Conservation (phyloP, 257 asterid species). For the Nyctanthes arbortristis region DNA sequence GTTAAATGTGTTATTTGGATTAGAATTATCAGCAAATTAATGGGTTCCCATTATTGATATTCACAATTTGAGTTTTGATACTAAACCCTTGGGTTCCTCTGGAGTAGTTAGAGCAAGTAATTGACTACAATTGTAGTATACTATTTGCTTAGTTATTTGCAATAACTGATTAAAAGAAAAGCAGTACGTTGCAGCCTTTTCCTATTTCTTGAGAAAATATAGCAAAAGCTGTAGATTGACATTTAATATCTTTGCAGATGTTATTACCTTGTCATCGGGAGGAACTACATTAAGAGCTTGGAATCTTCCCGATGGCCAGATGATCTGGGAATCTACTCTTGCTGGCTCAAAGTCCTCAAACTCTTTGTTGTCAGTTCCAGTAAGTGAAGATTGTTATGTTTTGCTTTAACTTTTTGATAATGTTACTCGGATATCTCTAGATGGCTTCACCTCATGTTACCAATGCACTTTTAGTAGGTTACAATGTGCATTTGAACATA, state of each 20-base stretch:
- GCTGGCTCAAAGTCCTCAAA: conserved; percentile 55
- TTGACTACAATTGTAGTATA: background rate
- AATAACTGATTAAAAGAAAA: background rate
- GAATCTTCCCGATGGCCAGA: conserved; percentile 99
- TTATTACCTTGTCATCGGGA: conserved; percentile 75
- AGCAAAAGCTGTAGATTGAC: background rate
- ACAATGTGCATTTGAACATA: conserved; percentile 13
- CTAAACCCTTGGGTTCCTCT: conserved; percentile 3
- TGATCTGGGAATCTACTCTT: conserved; percentile 95
- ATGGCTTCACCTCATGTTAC: background rate
- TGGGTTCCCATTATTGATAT: background rate
- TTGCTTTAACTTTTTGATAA: background rate
- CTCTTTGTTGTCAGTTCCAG: conserved; percentile 69
- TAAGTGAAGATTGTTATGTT: conserved; percentile 43
- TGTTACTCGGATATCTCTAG: conserved; percentile 6
- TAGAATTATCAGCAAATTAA: conserved; percentile 13
- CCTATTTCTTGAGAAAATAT: conserved; percentile 1
- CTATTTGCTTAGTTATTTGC: background rate
- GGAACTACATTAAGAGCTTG: conserved; percentile 94
- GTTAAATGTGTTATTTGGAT: conserved; percentile 3
- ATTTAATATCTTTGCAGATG: conserved; percentile 54
- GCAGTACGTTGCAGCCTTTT: background rate
- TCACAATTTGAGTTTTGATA: conserved; percentile 10
- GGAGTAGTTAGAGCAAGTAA: background rate
- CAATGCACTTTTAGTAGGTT: conserved; percentile 3